Evolutionary conservation across 2,329 filamentous ascomycete species (phyloP).

Genomic region (Aspergillus fischeri): DNA sequence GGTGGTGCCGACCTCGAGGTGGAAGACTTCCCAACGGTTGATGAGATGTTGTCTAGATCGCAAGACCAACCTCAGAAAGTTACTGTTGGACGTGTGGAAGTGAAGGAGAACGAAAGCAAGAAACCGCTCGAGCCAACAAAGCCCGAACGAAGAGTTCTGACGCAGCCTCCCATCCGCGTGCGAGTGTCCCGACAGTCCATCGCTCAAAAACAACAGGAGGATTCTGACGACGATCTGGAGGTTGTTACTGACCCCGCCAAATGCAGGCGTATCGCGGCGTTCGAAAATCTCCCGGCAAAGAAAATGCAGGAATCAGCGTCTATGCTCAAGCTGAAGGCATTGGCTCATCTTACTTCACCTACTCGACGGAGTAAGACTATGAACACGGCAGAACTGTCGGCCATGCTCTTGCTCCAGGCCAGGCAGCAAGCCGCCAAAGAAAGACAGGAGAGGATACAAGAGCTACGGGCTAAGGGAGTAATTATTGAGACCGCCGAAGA

Average conservation of each 20-base stretch:
- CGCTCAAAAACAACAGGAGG: constrained; percentile 32
- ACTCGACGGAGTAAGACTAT: constrained; percentile 53
- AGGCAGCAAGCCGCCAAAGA: constrained; percentile 75
- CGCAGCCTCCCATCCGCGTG: constrained; percentile 36
- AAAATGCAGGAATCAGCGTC: constrained; percentile 58
- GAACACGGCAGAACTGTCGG: constrained; percentile 65
- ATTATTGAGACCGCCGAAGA: constrained; percentile 82
- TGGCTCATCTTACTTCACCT: constrained; percentile 67
- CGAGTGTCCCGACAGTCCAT: constrained; percentile 37
- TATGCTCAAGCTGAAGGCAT: constrained; percentile 64
- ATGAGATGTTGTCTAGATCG: constrained; percentile 31
- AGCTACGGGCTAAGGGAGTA: constrained; percentile 74
- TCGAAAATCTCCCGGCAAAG: constrained; percentile 63
- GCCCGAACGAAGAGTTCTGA: constrained; percentile 26
- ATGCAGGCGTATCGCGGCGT: constrained; percentile 53
- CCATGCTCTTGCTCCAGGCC: constrained; percentile 64
- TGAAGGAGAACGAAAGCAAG: constrained; percentile 8
- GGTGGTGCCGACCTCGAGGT: constrained; percentile 10
- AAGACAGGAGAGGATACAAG: constrained; percentile 70
- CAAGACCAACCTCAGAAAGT: constrained; percentile 15
- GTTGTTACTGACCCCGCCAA: constrained; percentile 50
- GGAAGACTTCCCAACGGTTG: constrained; percentile 38
- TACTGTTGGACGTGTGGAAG: constrained; percentile 3
- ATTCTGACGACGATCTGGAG: constrained; percentile 57
- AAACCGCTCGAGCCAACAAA: constrained; percentile 21